These are phyloP conservation scores for Massariosphaeria phaeospora DNA, from an alignment of 495 filamentous ascomycete species.

Conservation along the genomic window DNA sequence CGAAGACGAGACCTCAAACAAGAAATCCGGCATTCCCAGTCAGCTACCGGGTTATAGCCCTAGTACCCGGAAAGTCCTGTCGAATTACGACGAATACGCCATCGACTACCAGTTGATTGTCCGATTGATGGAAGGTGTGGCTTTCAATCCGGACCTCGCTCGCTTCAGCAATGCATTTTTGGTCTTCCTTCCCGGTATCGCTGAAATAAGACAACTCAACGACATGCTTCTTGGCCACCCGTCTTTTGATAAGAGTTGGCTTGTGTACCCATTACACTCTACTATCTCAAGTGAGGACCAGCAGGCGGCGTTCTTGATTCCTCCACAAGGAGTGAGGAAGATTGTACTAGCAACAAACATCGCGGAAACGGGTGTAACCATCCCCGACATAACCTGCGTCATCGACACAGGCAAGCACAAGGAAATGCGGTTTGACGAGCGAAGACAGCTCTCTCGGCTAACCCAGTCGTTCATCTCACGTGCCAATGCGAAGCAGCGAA, in stretches of 20 bases:
- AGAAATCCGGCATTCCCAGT: conserved; percentile 30
- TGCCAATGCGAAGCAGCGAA: conserved; percentile 89
- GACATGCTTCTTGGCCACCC: conserved; percentile 71
- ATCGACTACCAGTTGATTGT: conserved; percentile 81
- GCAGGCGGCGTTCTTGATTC: conserved; percentile 81
- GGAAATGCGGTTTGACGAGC: conserved; percentile 93
- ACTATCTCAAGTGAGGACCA: conserved; percentile 95
- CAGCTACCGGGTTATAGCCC: conserved; percentile 65
- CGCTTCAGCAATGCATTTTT: conserved; percentile 83
- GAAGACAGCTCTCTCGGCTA: conserved; percentile 79
- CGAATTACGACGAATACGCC: conserved; percentile 76
- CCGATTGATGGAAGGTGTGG: conserved; percentile 65
- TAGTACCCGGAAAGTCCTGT: conserved; percentile 65
- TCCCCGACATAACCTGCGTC: conserved; percentile 92
- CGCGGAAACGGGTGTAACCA: conserved; percentile 94
- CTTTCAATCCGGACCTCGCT: conserved; percentile 56
- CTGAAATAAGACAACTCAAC: conserved; percentile 83
- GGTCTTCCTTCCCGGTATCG: conserved; percentile 91
- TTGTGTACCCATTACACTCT: conserved; percentile 83
- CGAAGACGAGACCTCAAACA: conserved; percentile 45
- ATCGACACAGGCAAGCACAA: conserved; percentile 94
- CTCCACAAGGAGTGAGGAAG: conserved; percentile 74
- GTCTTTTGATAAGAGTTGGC: conserved; percentile 64
- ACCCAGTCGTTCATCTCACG: conserved; percentile 89
- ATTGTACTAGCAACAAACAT: conserved; percentile 96